These are phyloP conservation scores for Miscanthus lutarioriparius DNA, from an alignment of 176 grass and related monocot species.

Conservation along the genomic window DNA sequence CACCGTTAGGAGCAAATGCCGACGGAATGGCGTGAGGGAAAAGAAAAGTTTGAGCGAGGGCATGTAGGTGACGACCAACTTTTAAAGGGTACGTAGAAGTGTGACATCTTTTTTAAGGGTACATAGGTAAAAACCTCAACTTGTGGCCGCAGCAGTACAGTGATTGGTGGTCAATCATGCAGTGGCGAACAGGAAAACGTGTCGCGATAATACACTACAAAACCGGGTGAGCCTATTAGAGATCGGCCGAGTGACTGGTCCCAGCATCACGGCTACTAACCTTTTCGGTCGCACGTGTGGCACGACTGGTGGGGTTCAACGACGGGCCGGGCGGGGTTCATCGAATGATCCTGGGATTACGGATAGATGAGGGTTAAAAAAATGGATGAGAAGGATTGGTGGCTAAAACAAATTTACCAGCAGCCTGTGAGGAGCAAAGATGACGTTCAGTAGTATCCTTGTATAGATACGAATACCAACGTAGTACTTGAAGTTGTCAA, in stretches of 20 bases:
- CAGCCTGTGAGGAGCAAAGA: background rate
- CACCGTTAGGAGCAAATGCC: too few species aligned
- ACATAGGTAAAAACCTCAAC: too few species aligned
- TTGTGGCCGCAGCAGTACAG: background rate
- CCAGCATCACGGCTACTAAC: background rate
- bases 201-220: background rate
- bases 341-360: background rate
- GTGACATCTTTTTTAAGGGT: too few species aligned
- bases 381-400: background rate
- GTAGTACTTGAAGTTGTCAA: too few species aligned
- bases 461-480: too few species aligned
- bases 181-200: background rate
- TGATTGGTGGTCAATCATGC: background rate
- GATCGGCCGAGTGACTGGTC: background rate
- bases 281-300: slow-evolving; percentile 34
- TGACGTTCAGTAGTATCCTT: background rate
- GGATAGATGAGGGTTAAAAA: background rate
- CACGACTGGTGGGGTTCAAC: slow-evolving; percentile 20
- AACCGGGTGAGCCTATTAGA: background rate
- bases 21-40: too few species aligned
- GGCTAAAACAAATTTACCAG: background rate
- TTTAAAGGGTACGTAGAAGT: too few species aligned
- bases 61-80: too few species aligned
- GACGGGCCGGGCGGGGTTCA: background rate
- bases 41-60: too few species aligned